Evolutionary conservation across 129 eudicot species (phyloP).

Genomic region (Artemisia tridentata): DNA sequence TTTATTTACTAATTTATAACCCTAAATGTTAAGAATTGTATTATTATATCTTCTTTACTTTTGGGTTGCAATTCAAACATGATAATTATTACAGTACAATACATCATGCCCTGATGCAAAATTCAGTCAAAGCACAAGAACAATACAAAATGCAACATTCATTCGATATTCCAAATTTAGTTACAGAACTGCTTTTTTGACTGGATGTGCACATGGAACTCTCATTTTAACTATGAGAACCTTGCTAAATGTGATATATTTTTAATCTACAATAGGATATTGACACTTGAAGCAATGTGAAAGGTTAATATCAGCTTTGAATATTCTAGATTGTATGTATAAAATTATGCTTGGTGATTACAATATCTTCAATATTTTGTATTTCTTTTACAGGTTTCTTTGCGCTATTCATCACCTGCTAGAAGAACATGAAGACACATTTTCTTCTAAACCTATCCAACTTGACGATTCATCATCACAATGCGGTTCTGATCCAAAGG

Average conservation of each 20-base stretch:
- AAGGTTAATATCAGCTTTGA: too few species aligned
- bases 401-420: too few species aligned
- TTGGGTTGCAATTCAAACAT: background rate
- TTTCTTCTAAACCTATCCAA: constrained; percentile 31
- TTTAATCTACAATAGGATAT: constrained; percentile 43
- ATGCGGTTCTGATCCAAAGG: constrained; percentile 27
- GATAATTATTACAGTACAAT: background rate
- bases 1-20: too few species aligned
- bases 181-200: background rate
- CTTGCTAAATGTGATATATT: constrained; percentile 2
- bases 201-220: background rate
- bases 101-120: background rate
- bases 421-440: constrained; percentile 24
- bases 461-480: constrained; percentile 28
- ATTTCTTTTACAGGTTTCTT: too few species aligned
- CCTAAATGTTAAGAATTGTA: too few species aligned
- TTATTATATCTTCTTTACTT: background rate
- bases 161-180: background rate
- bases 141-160: background rate
- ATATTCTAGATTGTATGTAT: too few species aligned
- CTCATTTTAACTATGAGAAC: background rate
- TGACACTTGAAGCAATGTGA: too few species aligned
- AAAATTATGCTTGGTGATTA: too few species aligned
- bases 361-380: too few species aligned
- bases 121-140: constrained; percentile 4